Conservation (phyloP, 2,329 filamentous ascomycete genomes). For the Ceratocystiopsis sp. region DNA sequence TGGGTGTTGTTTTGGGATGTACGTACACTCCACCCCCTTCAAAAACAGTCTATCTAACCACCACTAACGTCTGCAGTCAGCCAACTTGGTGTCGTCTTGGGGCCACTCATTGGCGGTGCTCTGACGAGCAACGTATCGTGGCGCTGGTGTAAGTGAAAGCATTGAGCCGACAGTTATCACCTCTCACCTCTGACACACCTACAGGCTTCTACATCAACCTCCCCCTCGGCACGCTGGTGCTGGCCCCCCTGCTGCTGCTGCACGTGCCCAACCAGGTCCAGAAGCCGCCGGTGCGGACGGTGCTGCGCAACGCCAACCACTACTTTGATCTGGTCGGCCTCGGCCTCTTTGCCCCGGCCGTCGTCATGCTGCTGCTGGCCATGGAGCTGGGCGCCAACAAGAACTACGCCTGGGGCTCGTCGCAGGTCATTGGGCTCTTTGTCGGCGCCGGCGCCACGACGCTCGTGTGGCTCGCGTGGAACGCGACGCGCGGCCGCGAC, state of each 20-base stretch:
- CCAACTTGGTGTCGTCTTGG: slow-evolving; percentile 27
- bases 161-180: too few species aligned
- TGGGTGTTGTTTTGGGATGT: too few species aligned
- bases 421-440: slow-evolving; percentile 25
- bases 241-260: slow-evolving; percentile 16
- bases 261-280: slow-evolving; percentile 20
- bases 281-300: slow-evolving; percentile 14
- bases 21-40: background rate
- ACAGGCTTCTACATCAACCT: slow-evolving; percentile 30
- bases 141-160: slow-evolving; percentile 23
- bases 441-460: slow-evolving; percentile 19
- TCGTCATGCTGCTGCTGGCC: slow-evolving; percentile 26
- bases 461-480: slow-evolving; percentile 26
- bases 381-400: slow-evolving; percentile 26
- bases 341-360: slow-evolving; percentile 22
- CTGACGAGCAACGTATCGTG: slow-evolving; percentile 23
- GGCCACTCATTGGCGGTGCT: slow-evolving; percentile 28
- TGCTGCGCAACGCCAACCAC: slow-evolving; percentile 12
- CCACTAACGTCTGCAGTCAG: slow-evolving; percentile 14
- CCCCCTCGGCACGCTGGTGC: slow-evolving; percentile 22
- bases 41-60: too few species aligned
- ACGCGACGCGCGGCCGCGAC: slow-evolving; percentile 15
- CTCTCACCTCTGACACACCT: background rate
- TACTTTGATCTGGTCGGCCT: slow-evolving; percentile 26
- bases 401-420: slow-evolving; percentile 22